Base-by-base conservation (phyloP, 345 rosid genomes). In the Gossypium stocksii region DNA sequence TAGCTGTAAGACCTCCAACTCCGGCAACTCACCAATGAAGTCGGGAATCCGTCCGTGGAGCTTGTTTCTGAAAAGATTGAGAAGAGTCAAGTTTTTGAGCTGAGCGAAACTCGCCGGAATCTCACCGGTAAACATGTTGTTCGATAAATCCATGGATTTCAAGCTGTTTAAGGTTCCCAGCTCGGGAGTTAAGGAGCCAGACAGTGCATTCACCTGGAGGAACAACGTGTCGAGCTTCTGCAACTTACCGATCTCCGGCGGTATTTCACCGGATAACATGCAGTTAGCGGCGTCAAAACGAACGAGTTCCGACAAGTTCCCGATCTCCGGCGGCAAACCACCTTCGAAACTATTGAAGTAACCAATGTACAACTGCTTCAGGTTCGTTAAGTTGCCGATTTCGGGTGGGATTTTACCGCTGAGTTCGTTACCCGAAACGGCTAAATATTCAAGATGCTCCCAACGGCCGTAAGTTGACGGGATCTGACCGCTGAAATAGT, bases 71-170 rank as follows among this genome's bases (percentile, higher is more conserved):
- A 93, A 93, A 52, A 93, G 90, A 79, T 91, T 89, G 78, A 91
- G 77, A 0, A 93, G 82, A 29, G 91, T 93, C 74, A 93, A 71
- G 77, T 93, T 91, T 76, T 90, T 89, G 2, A 93, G 75, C 71
- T 88, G 56, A 0, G 90, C 79, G 59, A 93, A 91, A 45, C 85
- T 74, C 22, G n/a, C 34, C 0, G 97, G 97, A 68, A 93, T 87
- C 86, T 93, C 98, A 3, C 97, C 96, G 7, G 87, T 38, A 41
- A 91, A 74, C 86, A 86, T 77, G 76, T 93, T 93, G 82, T 93
- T 93, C 1, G 97, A 91, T 74, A 93, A 86, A 84, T 93, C 98
- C 90, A 93, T 82, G n/a, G 97, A 91, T 61, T 87, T 89, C 66
- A 93, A 76, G 82, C 89, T 89, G 43, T 87, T 86, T 17, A 93